These are phyloP conservation scores for Fagopyrum esculentum DNA, from an alignment of 148 eudicot genomes.

Conservation along the genomic window DNA sequence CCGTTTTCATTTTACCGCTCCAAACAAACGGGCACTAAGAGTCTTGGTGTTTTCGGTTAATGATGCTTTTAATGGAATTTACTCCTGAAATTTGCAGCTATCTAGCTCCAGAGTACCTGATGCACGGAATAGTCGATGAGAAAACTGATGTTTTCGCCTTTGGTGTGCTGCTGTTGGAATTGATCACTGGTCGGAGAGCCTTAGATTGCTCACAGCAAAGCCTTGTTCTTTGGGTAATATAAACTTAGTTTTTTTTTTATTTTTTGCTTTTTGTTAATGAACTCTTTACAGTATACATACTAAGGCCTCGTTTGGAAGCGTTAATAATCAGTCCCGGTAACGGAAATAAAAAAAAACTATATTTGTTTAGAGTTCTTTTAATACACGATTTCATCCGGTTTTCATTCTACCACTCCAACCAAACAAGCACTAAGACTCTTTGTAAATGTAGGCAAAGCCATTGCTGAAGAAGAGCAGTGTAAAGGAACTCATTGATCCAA, in stretches of 20 bases:
- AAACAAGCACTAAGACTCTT: background rate
- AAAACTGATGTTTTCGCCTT: slow-evolving; percentile 86
- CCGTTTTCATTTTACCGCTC: no score
- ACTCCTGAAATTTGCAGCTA: slow-evolving; percentile 30
- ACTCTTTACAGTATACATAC: background rate
- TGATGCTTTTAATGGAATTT: background rate
- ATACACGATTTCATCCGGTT: no score
- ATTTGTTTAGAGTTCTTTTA: no score
- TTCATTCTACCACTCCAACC: no score
- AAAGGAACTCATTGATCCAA: slow-evolving; percentile 54
- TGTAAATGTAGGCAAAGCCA: slow-evolving; percentile 50
- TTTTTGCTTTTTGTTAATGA: background rate
- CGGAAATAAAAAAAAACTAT: no score
- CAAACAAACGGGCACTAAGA: no score
- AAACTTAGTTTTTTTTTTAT: no score
- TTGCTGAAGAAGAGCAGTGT: slow-evolving; percentile 46
- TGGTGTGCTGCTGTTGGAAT: slow-evolving; percentile 81
- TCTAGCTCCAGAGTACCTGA: slow-evolving; percentile 85
- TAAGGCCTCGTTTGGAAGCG: no score
- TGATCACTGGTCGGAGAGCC: slow-evolving; percentile 81
- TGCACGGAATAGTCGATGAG: slow-evolving; percentile 93
- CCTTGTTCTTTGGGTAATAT: slow-evolving; percentile 82
- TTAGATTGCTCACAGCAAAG: slow-evolving; percentile 84
- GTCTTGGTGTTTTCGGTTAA: no score
- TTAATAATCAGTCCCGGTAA: no score